These are phyloP conservation scores for Colletotrichum orbiculare DNA, from an alignment of 2,329 filamentous ascomycete species.

Conservation along the genomic window DNA sequence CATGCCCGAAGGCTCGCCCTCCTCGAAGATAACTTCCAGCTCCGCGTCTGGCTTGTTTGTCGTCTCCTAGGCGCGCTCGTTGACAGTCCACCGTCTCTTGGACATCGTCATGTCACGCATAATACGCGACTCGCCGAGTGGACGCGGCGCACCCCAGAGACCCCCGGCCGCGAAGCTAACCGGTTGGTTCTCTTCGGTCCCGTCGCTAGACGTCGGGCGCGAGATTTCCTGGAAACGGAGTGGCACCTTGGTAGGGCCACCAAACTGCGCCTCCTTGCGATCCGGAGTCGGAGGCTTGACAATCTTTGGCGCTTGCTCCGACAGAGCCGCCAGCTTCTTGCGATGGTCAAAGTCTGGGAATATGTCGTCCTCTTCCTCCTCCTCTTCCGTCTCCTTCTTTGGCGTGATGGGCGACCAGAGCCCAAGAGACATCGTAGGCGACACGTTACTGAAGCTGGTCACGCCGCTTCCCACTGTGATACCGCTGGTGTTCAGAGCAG, in stretches of 20 bases:
- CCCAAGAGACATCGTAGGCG: slow-evolving; percentile 56
- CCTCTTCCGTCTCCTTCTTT: slow-evolving; percentile 51
- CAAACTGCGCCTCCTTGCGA: slow-evolving; percentile 37
- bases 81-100: slow-evolving; percentile 68
- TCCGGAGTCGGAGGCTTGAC: slow-evolving; percentile 37
- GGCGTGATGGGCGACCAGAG: slow-evolving; percentile 58
- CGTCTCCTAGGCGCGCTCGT: slow-evolving; percentile 49
- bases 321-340: slow-evolving; percentile 41
- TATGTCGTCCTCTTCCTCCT: slow-evolving; percentile 63
- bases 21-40: too few species aligned
- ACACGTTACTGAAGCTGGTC: slow-evolving; percentile 46
- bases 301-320: slow-evolving; percentile 23
- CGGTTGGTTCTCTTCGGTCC: slow-evolving; percentile 46
- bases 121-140: slow-evolving; percentile 56
- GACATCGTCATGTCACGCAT: slow-evolving; percentile 57
- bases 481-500: slow-evolving; percentile 47
- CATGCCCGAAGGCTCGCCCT: too few species aligned
- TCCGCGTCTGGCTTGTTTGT: background rate
- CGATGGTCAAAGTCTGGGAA: slow-evolving; percentile 63
- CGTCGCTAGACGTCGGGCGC: slow-evolving; percentile 35
- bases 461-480: slow-evolving; percentile 54
- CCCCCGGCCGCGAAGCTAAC: slow-evolving; percentile 54
- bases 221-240: slow-evolving; percentile 36
- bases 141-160: slow-evolving; percentile 56
- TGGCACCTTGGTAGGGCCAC: slow-evolving; percentile 30